Evolutionary conservation across 1,284 basidiomycete genomes (phyloP).

Genomic region (Ceratorhiza oryzae-sativae): DNA sequence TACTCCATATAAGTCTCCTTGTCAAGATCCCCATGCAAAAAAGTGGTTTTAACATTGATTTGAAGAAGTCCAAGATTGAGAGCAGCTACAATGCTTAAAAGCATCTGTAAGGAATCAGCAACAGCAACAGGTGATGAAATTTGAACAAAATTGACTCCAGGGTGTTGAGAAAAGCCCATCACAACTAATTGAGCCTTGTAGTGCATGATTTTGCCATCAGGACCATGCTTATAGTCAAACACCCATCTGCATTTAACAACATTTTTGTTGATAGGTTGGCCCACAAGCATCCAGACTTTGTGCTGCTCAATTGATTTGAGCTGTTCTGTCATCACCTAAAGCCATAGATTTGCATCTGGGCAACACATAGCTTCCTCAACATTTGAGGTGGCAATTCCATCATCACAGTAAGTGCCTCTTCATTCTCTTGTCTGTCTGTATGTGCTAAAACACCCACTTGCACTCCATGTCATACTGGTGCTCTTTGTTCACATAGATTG

Average conservation of each 20-base stretch:
- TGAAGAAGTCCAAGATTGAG: constrained; percentile 40
- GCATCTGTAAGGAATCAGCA: constrained; percentile 32
- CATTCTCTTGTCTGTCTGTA: background rate
- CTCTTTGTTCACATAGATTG: background rate
- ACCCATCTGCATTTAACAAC: constrained; percentile 46
- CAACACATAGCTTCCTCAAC: constrained; percentile 20
- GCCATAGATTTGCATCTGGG: constrained; percentile 16
- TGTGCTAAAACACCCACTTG: background rate
- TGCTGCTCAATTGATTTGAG: constrained; percentile 10
- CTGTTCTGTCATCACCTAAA: constrained; percentile 19
- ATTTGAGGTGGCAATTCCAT: background rate
- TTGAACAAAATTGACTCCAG: constrained; percentile 44
- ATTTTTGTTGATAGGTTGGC: constrained; percentile 17
- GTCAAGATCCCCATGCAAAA: constrained; percentile 47
- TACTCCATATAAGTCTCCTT: constrained; percentile 49
- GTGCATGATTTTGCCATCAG: constrained; percentile 46
- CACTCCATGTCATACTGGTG: background rate
- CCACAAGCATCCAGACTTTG: constrained; percentile 7
- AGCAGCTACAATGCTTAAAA: constrained; percentile 30
- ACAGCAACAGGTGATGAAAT: constrained; percentile 43
- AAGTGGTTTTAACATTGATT: constrained; percentile 50
- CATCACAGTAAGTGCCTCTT: background rate
- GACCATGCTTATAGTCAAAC: constrained; percentile 47
- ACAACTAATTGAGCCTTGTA: constrained; percentile 52
- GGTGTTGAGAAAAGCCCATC: constrained; percentile 50